These are phyloP conservation scores for Chalaropsis thielavioides DNA, from an alignment of 2,329 filamentous ascomycete genomes.

Conservation along the genomic window DNA sequence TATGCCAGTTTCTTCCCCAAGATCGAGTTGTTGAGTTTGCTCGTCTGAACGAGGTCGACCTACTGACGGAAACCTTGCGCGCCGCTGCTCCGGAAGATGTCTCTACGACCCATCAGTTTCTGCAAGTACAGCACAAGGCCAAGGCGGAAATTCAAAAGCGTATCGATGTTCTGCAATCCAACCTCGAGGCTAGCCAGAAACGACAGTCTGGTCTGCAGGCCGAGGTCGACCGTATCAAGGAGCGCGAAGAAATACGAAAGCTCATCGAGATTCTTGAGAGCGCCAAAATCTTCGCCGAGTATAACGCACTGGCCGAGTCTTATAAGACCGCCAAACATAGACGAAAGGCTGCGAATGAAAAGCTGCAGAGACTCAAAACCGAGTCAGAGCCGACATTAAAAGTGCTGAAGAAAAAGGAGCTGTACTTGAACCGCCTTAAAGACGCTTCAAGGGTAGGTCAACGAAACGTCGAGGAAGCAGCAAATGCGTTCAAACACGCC, in stretches of 20 bases:
- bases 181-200: constrained; percentile 46
- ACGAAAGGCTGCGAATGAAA: constrained; percentile 26
- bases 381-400: constrained; percentile 11
- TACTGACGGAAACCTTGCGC: constrained; percentile 73
- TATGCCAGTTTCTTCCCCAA: constrained; percentile 93
- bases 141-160: constrained; percentile 42
- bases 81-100: constrained; percentile 75
- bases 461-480: background rate
- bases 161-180: constrained; percentile 28
- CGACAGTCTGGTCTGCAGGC: constrained; percentile 61
- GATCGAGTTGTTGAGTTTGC: constrained; percentile 94
- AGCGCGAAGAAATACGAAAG: constrained; percentile 42
- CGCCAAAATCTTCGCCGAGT: constrained; percentile 49
- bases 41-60: constrained; percentile 61
- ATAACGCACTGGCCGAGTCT: constrained; percentile 33
- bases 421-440: constrained; percentile 3
- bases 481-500: background rate
- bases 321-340: constrained; percentile 32
- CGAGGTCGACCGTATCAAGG: constrained; percentile 69
- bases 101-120: constrained; percentile 57
- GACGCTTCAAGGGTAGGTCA: background rate
- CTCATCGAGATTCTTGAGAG: constrained; percentile 44
- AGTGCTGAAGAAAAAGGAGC: constrained; percentile 16
- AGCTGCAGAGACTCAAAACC: constrained; percentile 12
- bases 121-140: constrained; percentile 55